These are phyloP conservation scores for Paramecium pentaurelia DNA, from an alignment of 73 alveolate genomes.

Conservation along the genomic window DNA sequence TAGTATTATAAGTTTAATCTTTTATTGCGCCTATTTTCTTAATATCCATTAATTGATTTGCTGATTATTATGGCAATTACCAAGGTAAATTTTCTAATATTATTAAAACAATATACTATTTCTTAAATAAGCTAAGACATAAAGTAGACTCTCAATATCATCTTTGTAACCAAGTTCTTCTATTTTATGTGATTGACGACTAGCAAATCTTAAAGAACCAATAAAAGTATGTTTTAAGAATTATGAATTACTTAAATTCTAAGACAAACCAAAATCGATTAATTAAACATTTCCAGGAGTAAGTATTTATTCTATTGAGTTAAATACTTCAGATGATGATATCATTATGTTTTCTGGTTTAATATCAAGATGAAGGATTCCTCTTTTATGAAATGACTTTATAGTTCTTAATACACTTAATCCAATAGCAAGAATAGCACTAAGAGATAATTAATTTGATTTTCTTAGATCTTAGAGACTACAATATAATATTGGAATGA, in stretches of 20 bases:
- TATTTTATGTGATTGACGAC: neutral
- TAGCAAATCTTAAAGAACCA: neutral
- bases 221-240: neutral
- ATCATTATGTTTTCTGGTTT: neutral
- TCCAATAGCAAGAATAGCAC: neutral
- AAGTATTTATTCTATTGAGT: neutral
- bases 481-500: neutral
- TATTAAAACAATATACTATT: conserved; percentile 38
- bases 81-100: neutral
- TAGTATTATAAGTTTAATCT: neutral
- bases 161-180: conserved; percentile 41
- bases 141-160: conserved; percentile 76
- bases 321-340: neutral
- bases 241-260: neutral
- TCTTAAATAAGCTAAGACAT: conserved; percentile 68
- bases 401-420: neutral
- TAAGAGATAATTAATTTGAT: neutral
- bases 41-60: neutral
- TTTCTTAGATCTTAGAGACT: neutral
- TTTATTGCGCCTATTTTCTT: neutral
- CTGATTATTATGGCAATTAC: neutral
- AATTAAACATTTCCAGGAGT: neutral
- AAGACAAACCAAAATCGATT: neutral
- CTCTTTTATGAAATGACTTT: neutral
- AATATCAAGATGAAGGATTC: neutral